Evolutionary conservation across 371 early-diverging fungal genomes (phyloP), one percentile per base, ranked within the genome.

Genomic region (Sanchytrium tribonematis): DNA sequence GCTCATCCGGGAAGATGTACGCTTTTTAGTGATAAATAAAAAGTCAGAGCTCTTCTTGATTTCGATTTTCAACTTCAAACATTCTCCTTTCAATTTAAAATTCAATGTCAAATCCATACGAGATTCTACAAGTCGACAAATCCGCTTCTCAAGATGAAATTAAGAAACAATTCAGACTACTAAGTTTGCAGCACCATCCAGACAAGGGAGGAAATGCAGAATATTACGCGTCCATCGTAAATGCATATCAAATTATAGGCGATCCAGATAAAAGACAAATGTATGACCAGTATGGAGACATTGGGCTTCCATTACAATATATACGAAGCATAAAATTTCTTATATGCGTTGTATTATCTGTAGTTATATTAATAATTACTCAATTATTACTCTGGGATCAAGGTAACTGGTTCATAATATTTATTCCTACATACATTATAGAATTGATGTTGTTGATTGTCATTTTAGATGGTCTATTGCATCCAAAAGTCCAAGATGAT

Each of bases 131-230:
- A 48, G 22, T 48, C 22, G 22, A 22, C 22, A 5, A 48, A 48
- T 12, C 12, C 48, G 48, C 48, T 48, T 12, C 48, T 48, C 48
- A 48, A 48, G 48, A 48, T 12, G 48, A 48, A 48, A 48, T 48
- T 22, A 48, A 48, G 22, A 48, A 48, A 22, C 48, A 48, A 48
- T 48, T 48, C 48, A 48, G 48, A 48, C 5, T 48, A 22, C 48
- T 48, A 12, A 48, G 48, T 48, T 48, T 48, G 22, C 48, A 48
- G 48, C 5, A 48, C 22, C 48, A 48, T 48, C 75, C 77, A 68
- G 83, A 83, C 72, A 81, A 90, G 79, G 48, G 48, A 48, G 48
- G 48, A 48, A 22, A 48, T 48, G 12, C 48, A 12, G 12, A 48
- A 22, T 12, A 48, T 12, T 48, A 48, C 22, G 12, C 5, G 22